phyloP scores from a whole-genome alignment of 2,329 filamentous ascomycete genomes.

The Penicillium sp. region DNA sequence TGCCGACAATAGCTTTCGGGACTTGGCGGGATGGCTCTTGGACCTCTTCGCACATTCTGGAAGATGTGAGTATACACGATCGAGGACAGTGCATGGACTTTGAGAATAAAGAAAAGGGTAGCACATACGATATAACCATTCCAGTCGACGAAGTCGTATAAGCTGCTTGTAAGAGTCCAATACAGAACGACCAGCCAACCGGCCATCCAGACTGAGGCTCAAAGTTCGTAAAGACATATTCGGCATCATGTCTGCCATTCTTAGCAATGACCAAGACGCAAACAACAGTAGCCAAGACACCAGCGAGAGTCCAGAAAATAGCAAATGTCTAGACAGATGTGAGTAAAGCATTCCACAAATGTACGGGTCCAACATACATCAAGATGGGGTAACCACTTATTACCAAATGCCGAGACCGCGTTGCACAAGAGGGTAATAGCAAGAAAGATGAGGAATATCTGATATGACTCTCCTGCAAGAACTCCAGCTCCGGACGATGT shows the following conservation, averaged over 20 bases:
- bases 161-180: conserved; percentile 65
- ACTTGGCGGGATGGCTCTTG: conserved; percentile 64
- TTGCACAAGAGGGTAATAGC: conserved; percentile 64
- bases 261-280: conserved; percentile 70
- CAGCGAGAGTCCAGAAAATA: conserved; percentile 68
- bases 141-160: conserved; percentile 71
- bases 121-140: conserved; percentile 73
- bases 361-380: conserved; percentile 58
- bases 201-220: conserved; percentile 70
- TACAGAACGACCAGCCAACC: conserved; percentile 69
- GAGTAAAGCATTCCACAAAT: conserved; percentile 48
- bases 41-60: conserved; percentile 67
- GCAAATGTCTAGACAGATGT: conserved; percentile 62
- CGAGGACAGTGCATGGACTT: neutral
- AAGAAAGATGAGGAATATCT: conserved; percentile 70
- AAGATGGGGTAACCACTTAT: conserved; percentile 57
- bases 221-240: conserved; percentile 57
- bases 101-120: neutral
- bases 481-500: conserved; percentile 48
- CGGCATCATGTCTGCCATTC: conserved; percentile 62
- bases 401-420: conserved; percentile 53
- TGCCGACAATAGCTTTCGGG: conserved; percentile 68
- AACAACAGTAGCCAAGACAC: conserved; percentile 63
- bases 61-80: conserved; percentile 11
- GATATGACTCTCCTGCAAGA: conserved; percentile 59